Conservation (phyloP, 495 filamentous ascomycete species). For the Acidiella bohemica region DNA sequence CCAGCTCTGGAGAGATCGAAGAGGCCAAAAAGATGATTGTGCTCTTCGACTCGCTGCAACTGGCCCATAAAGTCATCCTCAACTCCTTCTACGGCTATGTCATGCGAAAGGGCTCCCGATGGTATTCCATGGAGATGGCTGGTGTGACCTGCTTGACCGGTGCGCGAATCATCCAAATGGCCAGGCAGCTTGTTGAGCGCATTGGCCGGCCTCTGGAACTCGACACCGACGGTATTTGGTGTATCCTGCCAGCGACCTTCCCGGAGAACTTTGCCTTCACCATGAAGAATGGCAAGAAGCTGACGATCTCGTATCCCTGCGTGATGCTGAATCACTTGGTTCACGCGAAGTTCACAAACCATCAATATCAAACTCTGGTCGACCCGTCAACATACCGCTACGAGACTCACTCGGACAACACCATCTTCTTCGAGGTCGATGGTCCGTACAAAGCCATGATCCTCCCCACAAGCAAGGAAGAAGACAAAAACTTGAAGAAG, state of each 20-base stretch:
- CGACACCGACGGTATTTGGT: slow-evolving; percentile 99
- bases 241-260: slow-evolving; percentile 93
- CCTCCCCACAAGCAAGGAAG: slow-evolving; percentile 90
- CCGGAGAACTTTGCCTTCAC: slow-evolving; percentile 95
- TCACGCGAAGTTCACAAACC: slow-evolving; percentile 87
- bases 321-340: slow-evolving; percentile 99
- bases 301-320: slow-evolving; percentile 91
- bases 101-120: slow-evolving; percentile 95
- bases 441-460: slow-evolving; percentile 97
- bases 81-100: slow-evolving; percentile 99
- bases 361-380: slow-evolving; percentile 84
- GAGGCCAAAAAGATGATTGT: slow-evolving; percentile 98
- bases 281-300: slow-evolving; percentile 85
- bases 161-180: slow-evolving; percentile 95
- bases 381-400: slow-evolving; percentile 75
- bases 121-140: slow-evolving; percentile 99
- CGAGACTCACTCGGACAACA: slow-evolving; percentile 91
- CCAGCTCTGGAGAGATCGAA: slow-evolving; percentile 63
- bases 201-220: slow-evolving; percentile 89
- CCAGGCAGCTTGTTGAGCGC: slow-evolving; percentile 82
- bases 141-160: slow-evolving; percentile 96
- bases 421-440: slow-evolving; percentile 99
- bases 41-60: slow-evolving; percentile 86
- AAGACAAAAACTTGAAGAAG: slow-evolving; percentile 99
- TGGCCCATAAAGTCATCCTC: slow-evolving; percentile 97